These are phyloP conservation scores for Cladosporium austrohemisphaericum DNA, from an alignment of 2,329 filamentous ascomycete genomes.

Conservation along the genomic window DNA sequence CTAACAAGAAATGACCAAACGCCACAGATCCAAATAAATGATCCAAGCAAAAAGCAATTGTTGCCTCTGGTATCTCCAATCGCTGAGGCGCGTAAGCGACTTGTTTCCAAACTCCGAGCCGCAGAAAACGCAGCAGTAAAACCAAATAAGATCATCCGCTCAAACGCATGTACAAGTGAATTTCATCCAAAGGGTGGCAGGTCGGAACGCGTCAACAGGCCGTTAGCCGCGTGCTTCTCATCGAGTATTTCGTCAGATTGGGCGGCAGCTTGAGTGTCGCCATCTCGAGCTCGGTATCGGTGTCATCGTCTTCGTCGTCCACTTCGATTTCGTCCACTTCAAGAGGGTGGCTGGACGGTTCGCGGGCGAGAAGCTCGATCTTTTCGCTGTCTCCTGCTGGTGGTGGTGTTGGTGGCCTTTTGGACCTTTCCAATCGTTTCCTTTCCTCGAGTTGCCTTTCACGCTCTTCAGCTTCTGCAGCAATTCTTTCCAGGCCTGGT, in stretches of 20 bases:
- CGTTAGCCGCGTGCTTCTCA: conserved; percentile 17
- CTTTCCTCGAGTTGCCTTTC: conserved; percentile 24
- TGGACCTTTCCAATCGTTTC: conserved; percentile 15
- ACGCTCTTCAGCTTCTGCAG: conserved; percentile 25
- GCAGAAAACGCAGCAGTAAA: conserved; percentile 3
- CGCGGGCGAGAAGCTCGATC: conserved; percentile 17
- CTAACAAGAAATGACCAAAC: not conserved
- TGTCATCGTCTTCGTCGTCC: conserved; percentile 10
- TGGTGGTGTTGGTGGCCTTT: not conserved
- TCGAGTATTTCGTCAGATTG: conserved; percentile 14
- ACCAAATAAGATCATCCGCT: conserved; percentile 17
- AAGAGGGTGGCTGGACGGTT: conserved; percentile 1
- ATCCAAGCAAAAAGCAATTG: not conserved
- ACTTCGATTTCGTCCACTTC: conserved; percentile 11
- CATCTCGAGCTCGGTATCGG: conserved; percentile 11
- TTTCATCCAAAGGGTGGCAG: not conserved
- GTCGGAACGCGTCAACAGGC: conserved; percentile 19
- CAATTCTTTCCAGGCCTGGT: conserved; percentile 21
- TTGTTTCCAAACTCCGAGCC: conserved; percentile 18
- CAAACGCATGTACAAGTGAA: conserved; percentile 19
- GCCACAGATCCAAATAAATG: not conserved
- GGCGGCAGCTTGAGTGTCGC: conserved; percentile 10
- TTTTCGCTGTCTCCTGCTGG: conserved; percentile 10
- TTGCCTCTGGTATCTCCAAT: not conserved
- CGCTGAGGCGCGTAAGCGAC: conserved; percentile 1